Percentiles rank a stretch among this genome's conserved stretches.
phyloP scores from a whole-genome alignment of 768 basidiomycete genomes.

The Phanerodontia chrysosporium region DNA sequence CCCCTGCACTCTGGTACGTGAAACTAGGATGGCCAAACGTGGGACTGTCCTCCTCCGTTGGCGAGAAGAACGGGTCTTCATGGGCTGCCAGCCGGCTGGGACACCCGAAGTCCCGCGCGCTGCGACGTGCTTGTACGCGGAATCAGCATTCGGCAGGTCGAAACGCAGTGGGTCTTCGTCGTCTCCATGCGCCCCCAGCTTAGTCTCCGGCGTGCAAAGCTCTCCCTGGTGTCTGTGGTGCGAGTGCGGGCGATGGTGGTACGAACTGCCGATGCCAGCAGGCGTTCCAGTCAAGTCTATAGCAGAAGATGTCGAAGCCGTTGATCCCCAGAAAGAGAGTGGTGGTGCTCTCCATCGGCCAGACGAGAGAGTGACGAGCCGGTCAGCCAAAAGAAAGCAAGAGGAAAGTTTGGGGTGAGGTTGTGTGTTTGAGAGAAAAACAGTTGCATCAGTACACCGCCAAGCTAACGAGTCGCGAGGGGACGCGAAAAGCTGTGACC shows the following conservation, averaged over 20 bases:
- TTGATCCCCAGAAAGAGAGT: slow-evolving; percentile 22
- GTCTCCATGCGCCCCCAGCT: slow-evolving; percentile 53
- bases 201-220: slow-evolving; percentile 45
- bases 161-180: slow-evolving; percentile 47
- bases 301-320: slow-evolving; percentile 59
- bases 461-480: background rate
- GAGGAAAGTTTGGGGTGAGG: background rate
- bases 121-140: slow-evolving; percentile 17
- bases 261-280: slow-evolving; percentile 37
- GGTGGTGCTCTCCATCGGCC: slow-evolving; percentile 14
- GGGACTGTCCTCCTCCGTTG: slow-evolving; percentile 33
- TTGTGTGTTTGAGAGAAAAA: background rate
- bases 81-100: slow-evolving; percentile 22
- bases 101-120: slow-evolving; percentile 14
- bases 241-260: slow-evolving; percentile 49
- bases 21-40: slow-evolving; percentile 25
- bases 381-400: background rate
- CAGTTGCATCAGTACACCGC: slow-evolving; percentile 2
- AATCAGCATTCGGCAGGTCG: slow-evolving; percentile 25
- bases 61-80: slow-evolving; percentile 49
- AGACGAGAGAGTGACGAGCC: too few species aligned
- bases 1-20: slow-evolving; percentile 14
- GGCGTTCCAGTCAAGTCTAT: slow-evolving; percentile 48
- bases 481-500: background rate
- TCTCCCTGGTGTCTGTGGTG: slow-evolving; percentile 30